A percentile compares a stretch with the other conserved stretches of the same genome.
Conservation (phyloP, 2,329 filamentous ascomycete species). For the Sarocladiaceae sp. region DNA sequence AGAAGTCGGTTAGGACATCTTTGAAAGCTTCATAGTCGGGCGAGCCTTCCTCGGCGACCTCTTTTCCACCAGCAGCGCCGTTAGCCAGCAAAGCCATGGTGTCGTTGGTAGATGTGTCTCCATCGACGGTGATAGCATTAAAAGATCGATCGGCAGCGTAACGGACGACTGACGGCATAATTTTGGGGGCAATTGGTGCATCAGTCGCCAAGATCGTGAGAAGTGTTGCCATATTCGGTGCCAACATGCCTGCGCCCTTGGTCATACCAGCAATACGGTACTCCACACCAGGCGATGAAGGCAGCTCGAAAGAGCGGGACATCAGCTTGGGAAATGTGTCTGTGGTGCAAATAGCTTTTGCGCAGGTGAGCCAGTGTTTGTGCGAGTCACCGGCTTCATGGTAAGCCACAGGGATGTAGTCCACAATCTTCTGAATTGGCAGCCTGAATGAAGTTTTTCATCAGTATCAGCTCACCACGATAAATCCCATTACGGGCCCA, state of each 20-base stretch:
- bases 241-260: constrained; percentile 98
- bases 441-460: constrained; percentile 50
- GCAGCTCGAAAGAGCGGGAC: constrained; percentile 78
- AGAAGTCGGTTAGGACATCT: constrained; percentile 68
- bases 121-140: constrained; percentile 95
- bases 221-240: constrained; percentile 97
- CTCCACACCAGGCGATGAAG: constrained; percentile 68
- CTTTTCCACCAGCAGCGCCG: constrained; percentile 74
- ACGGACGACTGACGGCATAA: constrained; percentile 67
- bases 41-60: constrained; percentile 50
- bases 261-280: constrained; percentile 93
- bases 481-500: background rate
- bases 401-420: constrained; percentile 74
- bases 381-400: constrained; percentile 69
- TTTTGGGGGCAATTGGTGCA: constrained; percentile 66
- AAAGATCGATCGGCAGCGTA: constrained; percentile 79
- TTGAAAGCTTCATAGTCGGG: constrained; percentile 69
- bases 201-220: constrained; percentile 91
- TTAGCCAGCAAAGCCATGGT: constrained; percentile 94
- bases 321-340: constrained; percentile 97
- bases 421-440: constrained; percentile 85
- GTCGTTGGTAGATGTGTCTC: constrained; percentile 96
- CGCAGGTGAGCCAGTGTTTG: constrained; percentile 80
- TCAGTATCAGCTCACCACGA: constrained; percentile 14
- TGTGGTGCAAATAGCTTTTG: constrained; percentile 93